A percentile compares a stretch with the other conserved stretches of the same genome.
Evolutionary conservation across 2,329 filamentous ascomycete genomes (phyloP).

Genomic region (Laburnicola sp.): DNA sequence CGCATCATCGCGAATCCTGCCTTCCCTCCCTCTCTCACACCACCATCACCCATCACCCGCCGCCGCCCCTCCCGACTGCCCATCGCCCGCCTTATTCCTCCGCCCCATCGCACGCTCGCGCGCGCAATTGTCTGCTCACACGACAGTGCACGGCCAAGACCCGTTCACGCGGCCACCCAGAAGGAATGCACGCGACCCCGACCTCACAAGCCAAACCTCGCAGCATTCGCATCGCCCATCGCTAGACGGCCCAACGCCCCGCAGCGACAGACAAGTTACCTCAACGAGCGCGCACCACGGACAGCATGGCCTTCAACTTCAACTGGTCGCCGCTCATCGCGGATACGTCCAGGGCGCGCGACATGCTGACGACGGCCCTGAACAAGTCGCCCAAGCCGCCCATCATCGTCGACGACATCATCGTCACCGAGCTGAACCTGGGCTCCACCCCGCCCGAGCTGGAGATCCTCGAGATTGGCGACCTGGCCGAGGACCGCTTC

Average conservation of each 20-base stretch:
- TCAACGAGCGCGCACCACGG: background rate
- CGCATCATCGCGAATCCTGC: constrained; percentile 26
- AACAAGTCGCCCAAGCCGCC: constrained; percentile 98
- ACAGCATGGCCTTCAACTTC: constrained; percentile 97
- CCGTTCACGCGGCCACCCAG: constrained; percentile 40
- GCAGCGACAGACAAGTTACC: constrained; percentile 5
- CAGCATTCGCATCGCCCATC: constrained; percentile 18
- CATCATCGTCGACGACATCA: constrained; percentile 98
- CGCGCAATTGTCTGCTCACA: constrained; percentile 13
- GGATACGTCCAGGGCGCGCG: constrained; percentile 87
- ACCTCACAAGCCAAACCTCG: constrained; percentile 23
- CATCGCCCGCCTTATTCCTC: constrained; percentile 4
- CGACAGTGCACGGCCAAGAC: constrained; percentile 16
- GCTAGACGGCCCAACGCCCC: constrained; percentile 22
- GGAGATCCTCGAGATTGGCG: constrained; percentile 96
- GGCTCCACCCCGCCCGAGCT: constrained; percentile 92
- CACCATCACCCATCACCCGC: constrained; percentile 21
- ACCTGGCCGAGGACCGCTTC: constrained; percentile 95
- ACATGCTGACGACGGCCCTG: constrained; percentile 89
- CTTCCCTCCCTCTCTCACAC: constrained; percentile 28
- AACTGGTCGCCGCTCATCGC: constrained; percentile 99
- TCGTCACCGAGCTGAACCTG: constrained; percentile 96
- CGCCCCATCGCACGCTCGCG: constrained; percentile 7
- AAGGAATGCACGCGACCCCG: constrained; percentile 45
- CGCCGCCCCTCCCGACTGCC: background rate